Base-by-base conservation (phyloP, 1,284 basidiomycete genomes). In the Rhodotorula glutinis region DNA sequence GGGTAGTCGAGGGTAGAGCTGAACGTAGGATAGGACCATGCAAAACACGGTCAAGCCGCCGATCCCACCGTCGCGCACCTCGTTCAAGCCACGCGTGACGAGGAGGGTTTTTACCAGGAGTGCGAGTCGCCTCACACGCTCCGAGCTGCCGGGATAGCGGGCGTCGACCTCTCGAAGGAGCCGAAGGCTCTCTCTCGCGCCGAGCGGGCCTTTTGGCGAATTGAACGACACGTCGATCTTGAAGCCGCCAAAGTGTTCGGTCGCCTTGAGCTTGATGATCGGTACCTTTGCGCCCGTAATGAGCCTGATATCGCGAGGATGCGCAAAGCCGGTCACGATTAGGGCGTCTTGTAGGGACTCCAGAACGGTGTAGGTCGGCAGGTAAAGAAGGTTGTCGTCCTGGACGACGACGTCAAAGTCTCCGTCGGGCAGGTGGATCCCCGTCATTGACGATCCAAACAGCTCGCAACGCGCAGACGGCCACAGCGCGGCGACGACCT, bases 321-420 rank as follows among this genome's bases (percentile, higher is more conserved):
- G 21, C 13, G 44, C 56, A 44, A 57, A 55, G 9, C 11, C 8
- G 27, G 17, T 19, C 1, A 3, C 2, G 11, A 17, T 9, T 2
- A 53, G 19, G 8, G 60, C 56, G 27, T 9, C 2, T 4, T 27
- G 14, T 23, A 61, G 52, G 10, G 53, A 38, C 21, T 27, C 3
- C 5, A 53, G 56, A n/a, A 54, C 21, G 3, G 8, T 8, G 33
- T 27, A 7, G 3, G 51, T 59, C 17, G 57, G 17, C 44, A 11
- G 14, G 3, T 11, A 8, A 13, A 21, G 13, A 8, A 47, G 23
- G 5, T 19, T 17, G 3, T n/a, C 19, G 29, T 56, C 38, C 4
- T 27, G 11, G 14, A 62, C 17, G 23, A 66, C 65, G 19, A 66
- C 27, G 38, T 66, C 65, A 19, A 66, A 49, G 57, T 66, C 65